Evolutionary conservation across 2,329 filamentous ascomycete species (phyloP), one percentile per base, ranked within the genome.

Genomic region (Tolypocladium amazonense): DNA sequence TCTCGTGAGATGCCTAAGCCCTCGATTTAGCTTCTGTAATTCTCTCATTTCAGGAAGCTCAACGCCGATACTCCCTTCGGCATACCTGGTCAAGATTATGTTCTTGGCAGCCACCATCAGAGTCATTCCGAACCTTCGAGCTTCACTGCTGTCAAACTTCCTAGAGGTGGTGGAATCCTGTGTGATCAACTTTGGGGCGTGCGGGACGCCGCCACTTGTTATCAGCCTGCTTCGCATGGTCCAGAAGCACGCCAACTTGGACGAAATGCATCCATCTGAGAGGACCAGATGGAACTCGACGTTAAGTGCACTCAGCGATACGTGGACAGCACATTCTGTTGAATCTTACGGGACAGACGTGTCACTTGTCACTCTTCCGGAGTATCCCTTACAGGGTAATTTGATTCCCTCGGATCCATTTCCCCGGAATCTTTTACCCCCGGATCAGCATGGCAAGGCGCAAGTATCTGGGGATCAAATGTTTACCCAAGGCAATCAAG

Each of bases 21-120:
- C 68, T 6, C 69, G 66, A 11, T 75, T 75, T 60, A 68, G 67
- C 9, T 76, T 72, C 59, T 76, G 74, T 67, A 75, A 74, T 60
- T 75, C 73, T 1, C 65, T 75, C 43, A 69, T 76, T 6, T 70
- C 71, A 27, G 70, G 69, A 11, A 68, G 69, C 12, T 69, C 72
- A 12, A 72, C 69, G 1, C 72, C 74, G 15, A 65, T 63, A 37
- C 62, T 72, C 0, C 73, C 73, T 0, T 72, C 73, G 6, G 72
- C 74, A 7, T 72, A 72, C 20, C 62, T 76, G 1, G 67, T 76
- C 7, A 74, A 76, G 60, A 65, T 70, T 7, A 70, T 72, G 39
- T 76, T 76, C 57, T 62, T 75, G n/a, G 66, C 71, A 6, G 68
- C 69, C n/a, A 75, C 71, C 7, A 64, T 75, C 35, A 69, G 69